phyloP scores from a whole-genome alignment of 2,329 filamentous ascomycete genomes.

The Aspergillus sp. region DNA sequence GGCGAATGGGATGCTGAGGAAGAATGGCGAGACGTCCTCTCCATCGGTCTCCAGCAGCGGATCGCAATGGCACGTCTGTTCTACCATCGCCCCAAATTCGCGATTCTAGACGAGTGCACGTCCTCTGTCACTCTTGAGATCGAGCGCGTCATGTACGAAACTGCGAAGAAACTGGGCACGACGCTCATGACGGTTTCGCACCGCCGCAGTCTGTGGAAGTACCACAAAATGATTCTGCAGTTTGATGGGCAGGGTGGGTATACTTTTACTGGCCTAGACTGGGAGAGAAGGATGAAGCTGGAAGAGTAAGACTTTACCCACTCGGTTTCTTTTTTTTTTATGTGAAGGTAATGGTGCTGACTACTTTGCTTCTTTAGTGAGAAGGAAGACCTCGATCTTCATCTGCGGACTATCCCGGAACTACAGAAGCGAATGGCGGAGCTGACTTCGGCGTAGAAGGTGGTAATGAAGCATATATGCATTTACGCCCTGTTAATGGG shows the following conservation, averaged over 20 bases:
- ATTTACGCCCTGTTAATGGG: not conserved
- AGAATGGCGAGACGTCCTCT: constrained; percentile 94
- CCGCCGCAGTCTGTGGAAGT: constrained; percentile 89
- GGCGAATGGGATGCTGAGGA: constrained; percentile 90
- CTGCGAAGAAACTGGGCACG: constrained; percentile 85
- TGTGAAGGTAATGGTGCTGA: constrained; percentile 3
- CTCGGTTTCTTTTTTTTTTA: not conserved
- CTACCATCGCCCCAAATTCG: constrained; percentile 89
- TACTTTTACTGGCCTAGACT: constrained; percentile 86
- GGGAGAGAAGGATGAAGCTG: constrained; percentile 76
- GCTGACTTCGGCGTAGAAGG: constrained; percentile 54
- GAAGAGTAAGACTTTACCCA: constrained; percentile 66
- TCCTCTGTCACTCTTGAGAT: constrained; percentile 92
- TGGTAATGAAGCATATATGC: not conserved
- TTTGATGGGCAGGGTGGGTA: constrained; percentile 94
- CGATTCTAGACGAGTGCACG: constrained; percentile 96
- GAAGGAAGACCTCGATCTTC: constrained; percentile 87
- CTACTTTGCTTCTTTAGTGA: constrained; percentile 53
- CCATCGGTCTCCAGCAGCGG: constrained; percentile 88
- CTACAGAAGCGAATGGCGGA: constrained; percentile 82
- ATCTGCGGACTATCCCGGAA: constrained; percentile 82
- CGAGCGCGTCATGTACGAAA: constrained; percentile 95
- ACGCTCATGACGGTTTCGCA: constrained; percentile 98
- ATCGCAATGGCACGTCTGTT: constrained; percentile 95
- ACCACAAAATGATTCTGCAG: constrained; percentile 90